Evolutionary conservation across 2,329 filamentous ascomycete genomes (phyloP), one percentile per base, ranked within the genome.

Genomic region (Cucurbitaria berberidis): DNA sequence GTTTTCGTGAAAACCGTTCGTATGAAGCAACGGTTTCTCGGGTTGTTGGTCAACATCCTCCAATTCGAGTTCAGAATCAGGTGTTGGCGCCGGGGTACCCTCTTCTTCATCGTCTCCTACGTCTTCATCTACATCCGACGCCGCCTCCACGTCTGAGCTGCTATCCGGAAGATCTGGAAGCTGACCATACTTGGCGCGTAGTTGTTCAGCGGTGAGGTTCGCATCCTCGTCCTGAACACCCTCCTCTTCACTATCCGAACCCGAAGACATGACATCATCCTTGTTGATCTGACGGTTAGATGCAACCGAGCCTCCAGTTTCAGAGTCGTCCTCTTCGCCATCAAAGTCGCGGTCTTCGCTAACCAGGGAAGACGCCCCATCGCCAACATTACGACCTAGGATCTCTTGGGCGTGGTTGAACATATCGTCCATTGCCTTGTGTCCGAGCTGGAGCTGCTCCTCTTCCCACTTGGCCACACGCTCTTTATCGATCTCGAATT

Each of bases 361-460:
- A 19, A 76, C 63, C 19, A 72, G 67, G 11, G 74, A 72, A 11
- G 71, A 69, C 10, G 73, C 78, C 1, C 69, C 72, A 43, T 73
- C 74, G 7, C 68, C 62, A 29, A 60, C 61, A 15, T 68, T 69
- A 7, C 71, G 66, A 6, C 69, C 73, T 3, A 74, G 57, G 35
- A 72, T 74, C 52, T 73, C 39, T 56, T 89, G 88, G 0, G 87
- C 90, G 51, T 87, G 81, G 56, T 87, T 89, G 64, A 90, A 87
- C 64, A 86, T 89, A 76, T 88, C 86, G 64, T 88, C 90, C 66
- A 89, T 81, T 43, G 86, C 90, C 67, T 85, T 87, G 76, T 81
- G 80, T 42, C 79, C 80, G 34, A 78, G 71, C 32, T 76, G 72
- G 54, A 85, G 79, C 67, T 87, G 83, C 70, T 88, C 82, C 57